phyloP scores from a whole-genome alignment of 2,329 filamentous ascomycete species.

The Lachnellula hyalina region DNA sequence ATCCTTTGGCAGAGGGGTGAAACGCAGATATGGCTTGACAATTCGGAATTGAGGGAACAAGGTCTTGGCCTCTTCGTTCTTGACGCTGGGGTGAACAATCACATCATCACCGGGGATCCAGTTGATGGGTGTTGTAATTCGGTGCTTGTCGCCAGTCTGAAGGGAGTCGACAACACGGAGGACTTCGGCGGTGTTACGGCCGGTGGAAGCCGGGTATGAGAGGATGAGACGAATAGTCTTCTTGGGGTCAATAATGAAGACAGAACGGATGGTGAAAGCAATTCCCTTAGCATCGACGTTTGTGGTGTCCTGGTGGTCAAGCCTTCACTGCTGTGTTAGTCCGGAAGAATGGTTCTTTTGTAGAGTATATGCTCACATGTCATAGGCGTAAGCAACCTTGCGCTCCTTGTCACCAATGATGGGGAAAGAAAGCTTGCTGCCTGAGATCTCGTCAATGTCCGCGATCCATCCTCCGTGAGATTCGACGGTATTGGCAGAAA shows the following conservation, averaged over 20 bases:
- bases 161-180: conserved; percentile 74
- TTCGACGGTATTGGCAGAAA: conserved; percentile 79
- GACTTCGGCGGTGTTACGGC: conserved; percentile 75
- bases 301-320: conserved; percentile 75
- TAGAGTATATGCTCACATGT: conserved; percentile 55
- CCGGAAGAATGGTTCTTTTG: neutral
- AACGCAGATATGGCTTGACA: conserved; percentile 69
- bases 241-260: conserved; percentile 89
- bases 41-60: conserved; percentile 74
- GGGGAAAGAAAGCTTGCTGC: conserved; percentile 66
- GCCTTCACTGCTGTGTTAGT: conserved; percentile 36
- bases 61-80: conserved; percentile 78
- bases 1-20: conserved; percentile 60
- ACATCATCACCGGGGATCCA: conserved; percentile 87
- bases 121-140: conserved; percentile 83
- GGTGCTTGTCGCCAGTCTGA: conserved; percentile 82
- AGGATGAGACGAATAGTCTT: conserved; percentile 93
- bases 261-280: conserved; percentile 89
- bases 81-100: conserved; percentile 79
- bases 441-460: conserved; percentile 77
- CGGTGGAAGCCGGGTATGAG: conserved; percentile 86
- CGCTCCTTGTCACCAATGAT: conserved; percentile 79
- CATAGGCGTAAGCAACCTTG: conserved; percentile 69
- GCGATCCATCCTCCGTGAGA: conserved; percentile 87
- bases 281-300: conserved; percentile 79